Evolutionary conservation across 352 stramenopile species (phyloP).

Genomic region (Achlya hypogyna): DNA sequence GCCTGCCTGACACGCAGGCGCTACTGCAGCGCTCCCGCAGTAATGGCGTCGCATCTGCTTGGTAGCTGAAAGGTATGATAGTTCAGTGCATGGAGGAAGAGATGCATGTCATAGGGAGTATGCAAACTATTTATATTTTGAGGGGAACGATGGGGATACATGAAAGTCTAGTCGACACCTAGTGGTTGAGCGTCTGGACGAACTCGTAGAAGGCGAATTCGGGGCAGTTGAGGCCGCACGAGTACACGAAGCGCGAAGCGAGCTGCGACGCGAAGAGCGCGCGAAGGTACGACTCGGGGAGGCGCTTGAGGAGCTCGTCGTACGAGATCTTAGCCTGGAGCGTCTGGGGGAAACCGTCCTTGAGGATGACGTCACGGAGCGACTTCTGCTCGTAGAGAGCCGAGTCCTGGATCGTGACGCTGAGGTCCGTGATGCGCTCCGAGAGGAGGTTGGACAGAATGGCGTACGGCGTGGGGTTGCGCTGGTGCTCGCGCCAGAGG

Average conservation of each 20-base stretch:
- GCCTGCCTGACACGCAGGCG: too few relatives aligned
- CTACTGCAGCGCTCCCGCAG: too few relatives aligned
- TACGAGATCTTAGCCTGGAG: conserved; percentile 43
- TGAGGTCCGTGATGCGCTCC: conserved; percentile 73
- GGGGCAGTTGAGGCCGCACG: conserved; percentile 47
- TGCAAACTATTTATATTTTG: too few relatives aligned
- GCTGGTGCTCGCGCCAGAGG: conserved; percentile 73
- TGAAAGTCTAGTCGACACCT: not conserved
- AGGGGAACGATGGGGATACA: too few relatives aligned
- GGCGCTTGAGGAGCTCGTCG: conserved; percentile 54
- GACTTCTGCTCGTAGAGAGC: conserved; percentile 56
- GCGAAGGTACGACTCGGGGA: conserved; percentile 71
- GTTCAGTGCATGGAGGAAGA: too few relatives aligned
- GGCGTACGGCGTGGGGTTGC: conserved; percentile 55
- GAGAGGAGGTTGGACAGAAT: conserved; percentile 68
- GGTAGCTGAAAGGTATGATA: too few relatives aligned
- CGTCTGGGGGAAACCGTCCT: conserved; percentile 64
- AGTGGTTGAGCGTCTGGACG: conserved; percentile 40
- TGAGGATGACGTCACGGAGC: conserved; percentile 63
- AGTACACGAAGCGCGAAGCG: conserved; percentile 75
- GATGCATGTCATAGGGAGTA: too few relatives aligned
- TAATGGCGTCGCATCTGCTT: too few relatives aligned
- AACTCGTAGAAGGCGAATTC: conserved; percentile 86
- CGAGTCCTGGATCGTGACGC: conserved; percentile 71
- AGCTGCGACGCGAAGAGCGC: conserved; percentile 76